These are phyloP conservation scores for Centrapalus pauciflorus DNA, from an alignment of 129 eudicot species.

Conservation along the genomic window DNA sequence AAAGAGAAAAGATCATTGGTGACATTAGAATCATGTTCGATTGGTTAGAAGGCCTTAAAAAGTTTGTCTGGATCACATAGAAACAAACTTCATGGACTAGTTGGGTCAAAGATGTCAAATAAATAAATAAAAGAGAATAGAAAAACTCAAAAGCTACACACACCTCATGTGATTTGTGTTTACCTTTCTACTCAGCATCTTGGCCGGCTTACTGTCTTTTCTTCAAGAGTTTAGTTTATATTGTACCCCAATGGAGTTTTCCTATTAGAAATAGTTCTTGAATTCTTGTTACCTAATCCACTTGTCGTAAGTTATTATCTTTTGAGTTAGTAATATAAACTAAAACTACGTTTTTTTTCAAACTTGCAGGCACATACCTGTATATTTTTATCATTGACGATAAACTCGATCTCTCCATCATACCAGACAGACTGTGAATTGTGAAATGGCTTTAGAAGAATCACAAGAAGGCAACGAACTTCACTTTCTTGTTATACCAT, in stretches of 20 bases:
- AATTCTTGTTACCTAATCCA: too few relatives aligned
- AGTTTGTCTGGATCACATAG: neutral
- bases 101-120: neutral
- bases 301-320: too few relatives aligned
- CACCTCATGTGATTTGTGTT: neutral
- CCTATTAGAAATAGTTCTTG: neutral
- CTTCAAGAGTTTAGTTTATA: neutral
- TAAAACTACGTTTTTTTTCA: too few relatives aligned
- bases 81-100: neutral
- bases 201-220: neutral
- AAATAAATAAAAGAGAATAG: neutral
- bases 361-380: too few relatives aligned
- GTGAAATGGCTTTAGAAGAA: slow-evolving; percentile 15
- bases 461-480: slow-evolving; percentile 26
- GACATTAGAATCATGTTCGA: neutral
- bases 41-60: neutral
- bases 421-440: neutral
- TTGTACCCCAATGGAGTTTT: neutral
- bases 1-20: too few relatives aligned
- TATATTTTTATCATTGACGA: too few relatives aligned
- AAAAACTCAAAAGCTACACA: neutral
- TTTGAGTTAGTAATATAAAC: too few relatives aligned
- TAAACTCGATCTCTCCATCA: neutral
- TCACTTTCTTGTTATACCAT: slow-evolving; percentile 48
- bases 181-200: neutral